Percentiles rank a stretch among this genome's conserved stretches.
These are phyloP conservation scores for Phoma sp. DNA, from an alignment of 2,329 filamentous ascomycete genomes.

Conservation along the genomic window DNA sequence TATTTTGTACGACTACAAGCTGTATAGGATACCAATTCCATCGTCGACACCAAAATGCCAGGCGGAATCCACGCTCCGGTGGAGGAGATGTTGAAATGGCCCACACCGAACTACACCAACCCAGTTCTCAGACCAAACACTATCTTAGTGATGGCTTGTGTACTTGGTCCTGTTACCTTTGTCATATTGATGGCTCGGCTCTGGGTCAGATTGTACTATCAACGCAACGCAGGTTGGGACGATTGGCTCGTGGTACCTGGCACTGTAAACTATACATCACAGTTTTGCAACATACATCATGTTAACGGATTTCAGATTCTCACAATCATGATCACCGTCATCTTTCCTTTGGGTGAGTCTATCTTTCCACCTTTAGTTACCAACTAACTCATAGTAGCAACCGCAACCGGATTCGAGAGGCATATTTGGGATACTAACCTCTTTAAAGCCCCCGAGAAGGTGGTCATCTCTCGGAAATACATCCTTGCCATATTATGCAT, in stretches of 20 bases:
- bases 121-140: conserved; percentile 32
- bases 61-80: conserved; percentile 39
- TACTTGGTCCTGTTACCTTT: conserved; percentile 34
- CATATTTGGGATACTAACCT: conserved; percentile 39
- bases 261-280: conserved; percentile 24
- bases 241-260: conserved; percentile 42
- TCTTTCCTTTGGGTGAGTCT: conserved; percentile 31
- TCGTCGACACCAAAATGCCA: conserved; percentile 30
- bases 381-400: conserved; percentile 26
- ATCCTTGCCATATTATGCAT: conserved; percentile 34
- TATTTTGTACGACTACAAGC: not conserved
- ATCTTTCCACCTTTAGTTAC: too few relatives aligned
- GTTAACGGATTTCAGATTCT: conserved; percentile 17
- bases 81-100: conserved; percentile 35
- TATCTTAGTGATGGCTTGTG: conserved; percentile 25
- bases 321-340: conserved; percentile 27
- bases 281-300: too few relatives aligned
- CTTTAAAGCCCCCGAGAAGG: conserved; percentile 11
- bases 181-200: conserved; percentile 34
- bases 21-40: not conserved
- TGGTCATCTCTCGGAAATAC: conserved; percentile 35
- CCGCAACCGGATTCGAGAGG: conserved; percentile 28
- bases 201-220: conserved; percentile 39
- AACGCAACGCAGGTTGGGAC: conserved; percentile 36
- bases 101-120: conserved; percentile 32